These are phyloP conservation scores for Hsuehochloa calcarea DNA, from an alignment of 176 grass and related monocot species.

Conservation along the genomic window DNA sequence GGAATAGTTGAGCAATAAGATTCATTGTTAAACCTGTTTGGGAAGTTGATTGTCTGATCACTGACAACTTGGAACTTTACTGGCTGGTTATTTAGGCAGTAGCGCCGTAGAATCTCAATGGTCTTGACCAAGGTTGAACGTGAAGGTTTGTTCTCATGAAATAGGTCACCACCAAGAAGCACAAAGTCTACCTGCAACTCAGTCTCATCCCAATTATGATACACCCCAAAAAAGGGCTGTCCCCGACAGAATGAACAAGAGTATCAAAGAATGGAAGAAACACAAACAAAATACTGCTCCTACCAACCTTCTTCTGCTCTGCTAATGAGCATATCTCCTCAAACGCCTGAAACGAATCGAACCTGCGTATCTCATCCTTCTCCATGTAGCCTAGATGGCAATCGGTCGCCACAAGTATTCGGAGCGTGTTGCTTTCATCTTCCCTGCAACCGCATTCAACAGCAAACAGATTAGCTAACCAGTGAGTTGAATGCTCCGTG, in stretches of 20 bases:
- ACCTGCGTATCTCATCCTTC: slow-evolving; percentile 89
- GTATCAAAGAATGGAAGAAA: background rate
- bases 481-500: background rate
- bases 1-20: background rate
- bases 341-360: slow-evolving; percentile 86
- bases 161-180: slow-evolving; percentile 80
- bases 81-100: slow-evolving; percentile 61
- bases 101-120: slow-evolving; percentile 64
- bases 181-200: slow-evolving; percentile 67
- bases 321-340: slow-evolving; percentile 87
- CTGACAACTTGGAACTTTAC: slow-evolving; percentile 84
- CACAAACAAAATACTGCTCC: background rate
- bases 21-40: slow-evolving; percentile 47
- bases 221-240: background rate
- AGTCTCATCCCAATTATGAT: background rate
- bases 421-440: slow-evolving; percentile 39
- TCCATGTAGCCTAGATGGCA: slow-evolving; percentile 97
- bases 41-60: slow-evolving; percentile 77
- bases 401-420: slow-evolving; percentile 70
- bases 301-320: slow-evolving; percentile 70
- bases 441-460: slow-evolving; percentile 16
- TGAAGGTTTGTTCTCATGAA: slow-evolving; percentile 96
- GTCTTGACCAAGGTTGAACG: slow-evolving; percentile 70
- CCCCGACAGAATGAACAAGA: background rate
- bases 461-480: background rate